These are phyloP conservation scores for Trichoderma asperellum DNA, from an alignment of 2,329 filamentous ascomycete genomes.

Conservation along the genomic window DNA sequence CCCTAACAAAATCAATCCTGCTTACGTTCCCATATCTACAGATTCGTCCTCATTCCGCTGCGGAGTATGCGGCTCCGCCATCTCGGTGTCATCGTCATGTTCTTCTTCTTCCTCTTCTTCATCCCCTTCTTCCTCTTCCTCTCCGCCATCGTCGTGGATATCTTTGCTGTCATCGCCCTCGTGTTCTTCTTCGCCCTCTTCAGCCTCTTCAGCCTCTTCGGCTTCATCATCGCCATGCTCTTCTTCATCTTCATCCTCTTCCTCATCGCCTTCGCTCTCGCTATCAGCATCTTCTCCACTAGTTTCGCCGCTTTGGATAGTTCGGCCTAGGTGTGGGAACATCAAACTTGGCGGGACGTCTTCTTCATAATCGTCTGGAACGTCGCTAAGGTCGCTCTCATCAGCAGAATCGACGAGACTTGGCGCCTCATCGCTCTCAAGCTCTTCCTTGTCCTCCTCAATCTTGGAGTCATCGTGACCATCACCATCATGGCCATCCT, in stretches of 20 bases:
- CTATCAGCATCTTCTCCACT: slow-evolving; percentile 45
- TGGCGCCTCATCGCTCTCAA: slow-evolving; percentile 44
- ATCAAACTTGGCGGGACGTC: slow-evolving; percentile 58
- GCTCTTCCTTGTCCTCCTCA: slow-evolving; percentile 38
- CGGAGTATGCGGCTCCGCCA: slow-evolving; percentile 24
- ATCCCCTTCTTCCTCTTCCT: slow-evolving; percentile 34
- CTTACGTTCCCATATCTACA: slow-evolving; percentile 24
- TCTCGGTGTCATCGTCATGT: slow-evolving; percentile 27
- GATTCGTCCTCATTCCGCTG: slow-evolving; percentile 14
- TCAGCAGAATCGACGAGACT: slow-evolving; percentile 69
- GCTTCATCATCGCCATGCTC: slow-evolving; percentile 32
- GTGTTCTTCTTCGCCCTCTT: slow-evolving; percentile 28
- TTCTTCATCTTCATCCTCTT: slow-evolving; percentile 31
- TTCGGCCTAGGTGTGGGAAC: slow-evolving; percentile 51
- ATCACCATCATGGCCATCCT: slow-evolving; percentile 40
- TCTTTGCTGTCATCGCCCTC: slow-evolving; percentile 21
- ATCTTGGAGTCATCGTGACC: slow-evolving; percentile 37
- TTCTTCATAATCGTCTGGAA: slow-evolving; percentile 61
- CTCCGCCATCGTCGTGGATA: slow-evolving; percentile 32
- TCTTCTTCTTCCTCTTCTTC: slow-evolving; percentile 32
- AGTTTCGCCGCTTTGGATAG: slow-evolving; percentile 37
- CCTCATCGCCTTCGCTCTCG: slow-evolving; percentile 43
- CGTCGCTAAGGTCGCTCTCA: slow-evolving; percentile 70
- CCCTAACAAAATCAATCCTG: neutral
- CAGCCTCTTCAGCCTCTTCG: slow-evolving; percentile 25